These are phyloP conservation scores for Talaromyces wortmannii DNA, from an alignment of 495 filamentous ascomycete genomes.

Conservation along the genomic window DNA sequence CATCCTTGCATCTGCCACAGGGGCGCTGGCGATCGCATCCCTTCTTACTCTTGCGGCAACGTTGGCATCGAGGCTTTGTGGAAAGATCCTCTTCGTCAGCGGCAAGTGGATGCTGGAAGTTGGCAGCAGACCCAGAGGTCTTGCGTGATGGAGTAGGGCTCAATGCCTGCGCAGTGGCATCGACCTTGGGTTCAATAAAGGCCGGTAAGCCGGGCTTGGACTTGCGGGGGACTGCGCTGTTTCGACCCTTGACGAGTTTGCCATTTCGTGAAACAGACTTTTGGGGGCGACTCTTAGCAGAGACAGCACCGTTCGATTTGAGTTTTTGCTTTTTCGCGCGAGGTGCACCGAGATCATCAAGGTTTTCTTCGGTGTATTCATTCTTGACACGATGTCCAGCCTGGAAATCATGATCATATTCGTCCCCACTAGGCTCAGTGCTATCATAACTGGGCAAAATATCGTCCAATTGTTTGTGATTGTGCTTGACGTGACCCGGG, in stretches of 20 bases:
- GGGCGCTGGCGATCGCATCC: constrained; percentile 95
- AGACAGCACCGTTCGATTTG: constrained; percentile 19
- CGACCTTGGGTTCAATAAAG: constrained; percentile 34
- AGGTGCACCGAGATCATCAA: constrained; percentile 32
- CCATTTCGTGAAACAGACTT: constrained; percentile 22
- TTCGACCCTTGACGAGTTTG: constrained; percentile 40
- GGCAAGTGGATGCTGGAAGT: constrained; percentile 63
- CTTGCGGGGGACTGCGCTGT: constrained; percentile 38
- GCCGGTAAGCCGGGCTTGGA: constrained; percentile 42
- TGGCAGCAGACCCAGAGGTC: constrained; percentile 58
- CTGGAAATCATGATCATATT: constrained; percentile 44
- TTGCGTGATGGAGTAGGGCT: constrained; percentile 71
- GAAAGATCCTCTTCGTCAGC: constrained; percentile 86
- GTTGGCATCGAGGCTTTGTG: constrained; percentile 93
- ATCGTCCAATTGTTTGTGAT: constrained; percentile 51
- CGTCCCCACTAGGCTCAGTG: constrained; percentile 62
- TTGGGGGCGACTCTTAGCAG: constrained; percentile 24
- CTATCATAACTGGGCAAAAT: constrained; percentile 62
- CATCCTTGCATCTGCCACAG: constrained; percentile 91
- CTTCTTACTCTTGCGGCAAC: constrained; percentile 98
- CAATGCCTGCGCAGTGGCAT: constrained; percentile 56
- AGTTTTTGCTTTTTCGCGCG: constrained; percentile 40
- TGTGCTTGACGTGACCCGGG: constrained; percentile 42
- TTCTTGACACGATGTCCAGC: constrained; percentile 58
- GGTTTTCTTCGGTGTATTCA: constrained; percentile 40